Conservation (phyloP, 805 yeast genomes). For the Candida maesae region DNA sequence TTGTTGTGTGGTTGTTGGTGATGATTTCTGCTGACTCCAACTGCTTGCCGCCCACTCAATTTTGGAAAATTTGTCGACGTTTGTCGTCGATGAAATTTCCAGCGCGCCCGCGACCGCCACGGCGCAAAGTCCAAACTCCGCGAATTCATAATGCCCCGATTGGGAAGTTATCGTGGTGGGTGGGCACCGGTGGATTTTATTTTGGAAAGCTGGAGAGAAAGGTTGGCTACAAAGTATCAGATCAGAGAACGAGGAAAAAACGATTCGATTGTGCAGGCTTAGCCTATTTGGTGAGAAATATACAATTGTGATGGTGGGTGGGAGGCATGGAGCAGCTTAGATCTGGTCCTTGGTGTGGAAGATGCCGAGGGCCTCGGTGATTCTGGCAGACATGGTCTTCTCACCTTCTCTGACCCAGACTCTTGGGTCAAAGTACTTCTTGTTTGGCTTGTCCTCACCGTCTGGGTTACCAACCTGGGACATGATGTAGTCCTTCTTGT, state of each 20-base stretch:
- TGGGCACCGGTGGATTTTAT: too few species aligned
- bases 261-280: neutral
- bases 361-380: slow-evolving; percentile 74
- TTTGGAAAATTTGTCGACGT: slow-evolving; percentile 20
- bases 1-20: slow-evolving; percentile 1
- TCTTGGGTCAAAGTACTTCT: slow-evolving; percentile 99
- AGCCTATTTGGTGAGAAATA: slow-evolving; percentile 1
- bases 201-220: too few species aligned
- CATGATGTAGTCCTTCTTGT: slow-evolving; percentile 91
- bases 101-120: slow-evolving; percentile 6
- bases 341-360: slow-evolving; percentile 78
- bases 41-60: neutral
- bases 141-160: slow-evolving; percentile 1
- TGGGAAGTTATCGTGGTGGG: too few species aligned
- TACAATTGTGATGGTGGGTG: neutral
- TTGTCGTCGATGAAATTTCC: slow-evolving; percentile 2
- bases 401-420: slow-evolving; percentile 99
- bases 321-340: slow-evolving; percentile 28
- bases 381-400: slow-evolving; percentile 91
- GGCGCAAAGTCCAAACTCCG: too few species aligned
- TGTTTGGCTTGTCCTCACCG: slow-evolving; percentile 98
- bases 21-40: neutral
- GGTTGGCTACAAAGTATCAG: too few species aligned
- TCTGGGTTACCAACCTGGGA: slow-evolving; percentile 98
- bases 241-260: neutral